These are phyloP conservation scores for Boletus vinaceobasis DNA, from an alignment of 768 basidiomycete species.

Conservation along the genomic window DNA sequence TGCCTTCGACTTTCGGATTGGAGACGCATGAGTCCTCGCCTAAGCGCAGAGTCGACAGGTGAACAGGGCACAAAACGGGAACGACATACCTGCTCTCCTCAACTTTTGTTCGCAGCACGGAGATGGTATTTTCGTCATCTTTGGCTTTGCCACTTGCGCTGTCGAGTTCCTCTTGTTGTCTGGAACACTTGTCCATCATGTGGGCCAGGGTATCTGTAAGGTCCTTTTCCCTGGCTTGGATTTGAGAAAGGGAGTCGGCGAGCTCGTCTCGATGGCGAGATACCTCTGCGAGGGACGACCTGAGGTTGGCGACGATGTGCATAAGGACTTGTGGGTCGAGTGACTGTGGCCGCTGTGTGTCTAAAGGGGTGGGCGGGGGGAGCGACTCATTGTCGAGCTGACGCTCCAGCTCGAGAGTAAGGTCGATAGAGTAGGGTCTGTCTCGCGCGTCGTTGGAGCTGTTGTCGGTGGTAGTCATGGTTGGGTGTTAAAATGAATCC, in stretches of 20 bases:
- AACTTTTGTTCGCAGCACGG: slow-evolving; percentile 74
- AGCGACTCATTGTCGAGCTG: slow-evolving; percentile 65
- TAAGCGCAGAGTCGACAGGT: slow-evolving; percentile 26
- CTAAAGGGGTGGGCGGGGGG: slow-evolving; percentile 43
- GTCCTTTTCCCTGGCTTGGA: slow-evolving; percentile 54
- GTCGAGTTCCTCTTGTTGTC: slow-evolving; percentile 54
- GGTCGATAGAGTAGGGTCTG: slow-evolving; percentile 60
- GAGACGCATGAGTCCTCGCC: slow-evolving; percentile 82
- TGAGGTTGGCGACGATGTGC: slow-evolving; percentile 71
- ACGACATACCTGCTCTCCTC: slow-evolving; percentile 75
- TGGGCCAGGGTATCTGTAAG: slow-evolving; percentile 60
- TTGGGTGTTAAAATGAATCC: slow-evolving; percentile 1
- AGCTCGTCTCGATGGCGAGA: slow-evolving; percentile 74
- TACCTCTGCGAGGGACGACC: slow-evolving; percentile 58
- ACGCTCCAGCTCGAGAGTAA: slow-evolving; percentile 74
- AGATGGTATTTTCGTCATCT: slow-evolving; percentile 77
- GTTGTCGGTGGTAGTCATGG: slow-evolving; percentile 32
- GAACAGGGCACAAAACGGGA: not conserved
- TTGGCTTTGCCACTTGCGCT: slow-evolving; percentile 48
- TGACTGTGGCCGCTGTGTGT: slow-evolving; percentile 41
- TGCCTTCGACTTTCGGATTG: slow-evolving; percentile 73
- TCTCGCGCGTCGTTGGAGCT: slow-evolving; percentile 13
- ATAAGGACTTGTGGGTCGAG: slow-evolving; percentile 75
- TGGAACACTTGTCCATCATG: slow-evolving; percentile 63
- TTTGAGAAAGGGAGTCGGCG: slow-evolving; percentile 44